Conservation (phyloP, 2,329 filamentous ascomycete species). For the Verticillium dahliae region DNA sequence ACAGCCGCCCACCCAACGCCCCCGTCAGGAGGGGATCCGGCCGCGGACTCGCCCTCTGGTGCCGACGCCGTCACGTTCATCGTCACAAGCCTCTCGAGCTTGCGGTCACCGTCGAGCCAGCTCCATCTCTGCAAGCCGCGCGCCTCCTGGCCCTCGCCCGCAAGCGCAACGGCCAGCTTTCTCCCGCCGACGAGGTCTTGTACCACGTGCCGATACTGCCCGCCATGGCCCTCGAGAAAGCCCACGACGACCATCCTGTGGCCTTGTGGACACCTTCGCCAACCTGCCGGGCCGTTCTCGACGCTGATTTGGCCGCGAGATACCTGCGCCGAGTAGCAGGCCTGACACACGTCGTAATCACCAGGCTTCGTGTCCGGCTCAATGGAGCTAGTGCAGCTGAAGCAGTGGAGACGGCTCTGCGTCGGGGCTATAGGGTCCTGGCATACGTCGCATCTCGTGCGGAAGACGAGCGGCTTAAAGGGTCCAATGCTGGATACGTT, state of each 20-base stretch:
- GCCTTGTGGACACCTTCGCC: constrained; percentile 70
- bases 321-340: constrained; percentile 68
- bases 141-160: constrained; percentile 43
- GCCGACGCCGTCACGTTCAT: constrained; percentile 41
- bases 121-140: constrained; percentile 40
- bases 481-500: constrained; percentile 39
- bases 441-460: constrained; percentile 74
- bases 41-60: constrained; percentile 21
- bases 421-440: constrained; percentile 63
- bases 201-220: constrained; percentile 61
- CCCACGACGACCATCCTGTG: constrained; percentile 81
- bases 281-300: constrained; percentile 73
- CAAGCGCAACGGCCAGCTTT: constrained; percentile 55
- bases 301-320: constrained; percentile 56
- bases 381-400: constrained; percentile 55
- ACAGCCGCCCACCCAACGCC: constrained; percentile 58
- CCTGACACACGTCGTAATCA: constrained; percentile 80
- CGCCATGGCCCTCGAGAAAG: constrained; percentile 63
- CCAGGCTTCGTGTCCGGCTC: constrained; percentile 44
- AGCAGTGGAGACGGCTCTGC: constrained; percentile 73
- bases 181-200: constrained; percentile 73
- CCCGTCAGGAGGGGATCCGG: constrained; percentile 65
- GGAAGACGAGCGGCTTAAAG: constrained; percentile 66
- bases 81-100: constrained; percentile 40
- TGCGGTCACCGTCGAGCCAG: constrained; percentile 38